Evolutionary conservation across 139 green algal species (phyloP), one percentile per base, ranked within the genome.

Genomic region (Volvox africanus): DNA sequence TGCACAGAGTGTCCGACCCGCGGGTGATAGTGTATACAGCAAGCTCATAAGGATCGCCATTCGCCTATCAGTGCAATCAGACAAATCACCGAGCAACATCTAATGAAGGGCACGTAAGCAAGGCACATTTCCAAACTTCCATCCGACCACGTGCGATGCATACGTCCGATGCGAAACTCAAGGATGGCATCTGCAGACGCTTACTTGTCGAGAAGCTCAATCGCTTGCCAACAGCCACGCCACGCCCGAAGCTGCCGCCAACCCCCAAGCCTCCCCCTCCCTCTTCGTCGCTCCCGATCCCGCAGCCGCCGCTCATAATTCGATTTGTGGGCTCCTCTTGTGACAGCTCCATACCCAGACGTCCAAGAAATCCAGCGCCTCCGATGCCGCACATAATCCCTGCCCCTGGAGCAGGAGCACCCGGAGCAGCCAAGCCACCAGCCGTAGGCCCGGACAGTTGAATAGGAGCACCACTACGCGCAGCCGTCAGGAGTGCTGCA

Each of bases 151-250:
- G 44, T 9, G 44, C 9, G 5, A 55, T 9, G 44, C 44, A 55
- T 55, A 55, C 9, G 44, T 55, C 44, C 44, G 9, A 55, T 5
- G 44, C 5, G 9, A 55, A 55, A 9, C 44, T 55, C 44, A 9
- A 55, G 44, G 44, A 55, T 55, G 44, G 44, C 44, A 55, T 55
- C 44, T 55, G 44, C 44, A 55, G 44, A 9, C 1, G 28, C n/a
- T 73, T 61, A 82, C 76, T 61, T 67, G 76, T n/a, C 14, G 78
- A 35, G 78, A 68, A 84, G 78, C 36, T 65, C 36, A 68, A 44
- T 16, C 78, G 30, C 35, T 84, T 88, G 82, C 62, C 82, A 22
- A 55, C 62, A 30, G 37, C 78, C 36, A 12, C 65, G 5, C 24
- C 65, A 82, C 33, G 21, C 33, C 18, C 76, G 76, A 82, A 61